Conservation (phyloP, 345 rosid species). For the Sonneratia alba region DNA sequence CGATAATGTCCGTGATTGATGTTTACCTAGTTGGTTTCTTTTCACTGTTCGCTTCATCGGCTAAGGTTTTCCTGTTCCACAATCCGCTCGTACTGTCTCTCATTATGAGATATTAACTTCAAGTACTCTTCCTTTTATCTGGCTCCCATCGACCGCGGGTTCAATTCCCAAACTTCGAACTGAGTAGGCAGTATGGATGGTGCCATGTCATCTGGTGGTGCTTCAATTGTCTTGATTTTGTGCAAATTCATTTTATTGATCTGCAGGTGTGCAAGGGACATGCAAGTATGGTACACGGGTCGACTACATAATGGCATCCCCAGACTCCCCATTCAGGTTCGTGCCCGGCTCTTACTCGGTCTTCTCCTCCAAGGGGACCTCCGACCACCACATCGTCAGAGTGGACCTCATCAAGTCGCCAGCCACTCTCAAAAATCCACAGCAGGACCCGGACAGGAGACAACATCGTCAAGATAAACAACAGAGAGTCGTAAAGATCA, state of each 20-base stretch:
- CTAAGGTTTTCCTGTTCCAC: too few species aligned
- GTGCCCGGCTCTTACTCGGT: constrained; percentile 90
- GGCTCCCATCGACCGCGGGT: too few species aligned
- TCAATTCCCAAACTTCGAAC: too few species aligned
- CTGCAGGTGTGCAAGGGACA: constrained; percentile 86
- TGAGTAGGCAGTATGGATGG: not conserved
- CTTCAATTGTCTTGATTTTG: not conserved
- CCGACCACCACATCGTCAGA: constrained; percentile 92
- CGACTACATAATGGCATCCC: constrained; percentile 73
- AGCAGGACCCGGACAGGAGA: constrained; percentile 1
- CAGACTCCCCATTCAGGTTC: constrained; percentile 59
- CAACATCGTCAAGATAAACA: constrained; percentile 8
- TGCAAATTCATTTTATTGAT: not conserved
- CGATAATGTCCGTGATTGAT: not conserved
- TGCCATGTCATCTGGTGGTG: not conserved
- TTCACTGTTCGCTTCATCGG: too few species aligned
- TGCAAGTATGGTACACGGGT: constrained; percentile 95
- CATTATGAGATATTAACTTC: too few species aligned
- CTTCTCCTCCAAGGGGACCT: constrained; percentile 83
- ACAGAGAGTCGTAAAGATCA: constrained; percentile 37
- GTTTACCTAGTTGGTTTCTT: too few species aligned
- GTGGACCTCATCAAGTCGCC: constrained; percentile 46
- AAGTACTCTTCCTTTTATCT: too few species aligned
- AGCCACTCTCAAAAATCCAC: not conserved
- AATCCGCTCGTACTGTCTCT: too few species aligned